Evolutionary conservation across 352 stramenopile genomes (phyloP), one percentile per base, ranked within the genome.

Genomic region (Phytopythium cucurbitacearum): DNA sequence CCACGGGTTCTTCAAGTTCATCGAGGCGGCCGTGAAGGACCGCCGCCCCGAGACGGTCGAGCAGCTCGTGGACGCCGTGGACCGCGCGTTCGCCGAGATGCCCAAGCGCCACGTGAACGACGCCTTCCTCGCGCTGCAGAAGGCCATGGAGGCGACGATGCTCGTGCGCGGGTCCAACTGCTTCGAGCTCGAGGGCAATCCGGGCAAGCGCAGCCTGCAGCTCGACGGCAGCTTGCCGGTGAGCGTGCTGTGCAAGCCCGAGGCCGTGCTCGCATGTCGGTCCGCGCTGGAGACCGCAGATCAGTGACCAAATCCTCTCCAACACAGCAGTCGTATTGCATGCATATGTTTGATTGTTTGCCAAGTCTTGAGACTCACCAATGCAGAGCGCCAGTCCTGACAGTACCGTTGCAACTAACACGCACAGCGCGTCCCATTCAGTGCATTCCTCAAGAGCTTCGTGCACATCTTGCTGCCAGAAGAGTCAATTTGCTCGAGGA

Each of bases 131-230:
- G 37, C 55, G 0, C 53, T 76, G 48, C 67, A 76, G 37, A 76
- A 76, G 51, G 70, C 61, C 7, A 76, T 76, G 67, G 67, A 76
- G 48, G 61, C 63, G 6, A 56, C 67, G 7, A 67, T 76, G 60
- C 45, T 68, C n/a, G 51, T 56, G 28, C 57, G 64, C 3, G 67
- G 67, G 0, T 70, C 64, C 3, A 76, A 76, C 62, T 49, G 64
- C 33, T 76, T 70, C 37, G 57, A 68, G 9, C 53, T 60, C 40
- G 51, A 65, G 40, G 57, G 53, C 46, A 46, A 59, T n/a, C 45
- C 49, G 15, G 70, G 51, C 41, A 73, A 76, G 43, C 62, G 51
- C 46, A 70, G 60, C 56, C 44, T 76, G 13, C 64, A 73, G 45
- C 52, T 55, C 13, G 57, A 73, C 44, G 67, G 67, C 8, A 76